Evolutionary conservation across 768 basidiomycete genomes (phyloP).

Genomic region (Calvatia gigantea): DNA sequence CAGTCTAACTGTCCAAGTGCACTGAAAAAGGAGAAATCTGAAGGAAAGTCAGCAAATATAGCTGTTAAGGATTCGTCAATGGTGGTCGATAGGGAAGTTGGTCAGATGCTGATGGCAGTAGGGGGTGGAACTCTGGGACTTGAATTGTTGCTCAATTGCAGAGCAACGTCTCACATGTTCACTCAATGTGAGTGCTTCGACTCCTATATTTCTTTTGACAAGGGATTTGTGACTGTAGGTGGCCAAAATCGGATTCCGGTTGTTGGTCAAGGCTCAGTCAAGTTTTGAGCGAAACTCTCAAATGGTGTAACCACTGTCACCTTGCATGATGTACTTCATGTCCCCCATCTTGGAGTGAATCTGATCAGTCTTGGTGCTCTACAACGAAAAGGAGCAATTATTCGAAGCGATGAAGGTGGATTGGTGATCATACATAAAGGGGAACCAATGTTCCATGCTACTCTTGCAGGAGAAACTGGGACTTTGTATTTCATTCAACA

Average conservation of each 20-base stretch:
- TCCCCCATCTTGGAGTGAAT: conserved; percentile 17
- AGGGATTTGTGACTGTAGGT: conserved; percentile 16
- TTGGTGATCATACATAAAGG: not conserved
- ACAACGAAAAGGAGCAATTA: conserved; percentile 7
- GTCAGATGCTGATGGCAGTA: not conserved
- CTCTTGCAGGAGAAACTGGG: not conserved
- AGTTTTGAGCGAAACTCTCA: conserved; percentile 7
- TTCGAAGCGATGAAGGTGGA: not conserved
- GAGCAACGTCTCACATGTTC: conserved; percentile 17
- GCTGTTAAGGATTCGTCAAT: conserved; percentile 1
- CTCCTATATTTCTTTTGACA: not conserved
- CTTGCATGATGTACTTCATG: conserved; percentile 15
- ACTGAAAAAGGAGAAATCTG: not conserved
- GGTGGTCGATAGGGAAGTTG: conserved; percentile 4
- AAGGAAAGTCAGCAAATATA: conserved; percentile 11
- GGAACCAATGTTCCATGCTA: not conserved
- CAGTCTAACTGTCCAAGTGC: too few species aligned
- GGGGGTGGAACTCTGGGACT: not conserved
- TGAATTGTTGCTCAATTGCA: conserved; percentile 10
- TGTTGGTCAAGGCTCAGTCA: conserved; percentile 12
- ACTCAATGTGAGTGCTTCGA: conserved; percentile 10
- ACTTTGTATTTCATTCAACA: conserved; percentile 6
- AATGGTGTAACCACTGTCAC: conserved; percentile 4
- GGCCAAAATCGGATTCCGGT: conserved; percentile 12
- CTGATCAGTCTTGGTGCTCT: conserved; percentile 17